Evolutionary conservation across 345 rosid species (phyloP), one percentile per base, ranked within the genome.

Genomic region (Brassica cretica): DNA sequence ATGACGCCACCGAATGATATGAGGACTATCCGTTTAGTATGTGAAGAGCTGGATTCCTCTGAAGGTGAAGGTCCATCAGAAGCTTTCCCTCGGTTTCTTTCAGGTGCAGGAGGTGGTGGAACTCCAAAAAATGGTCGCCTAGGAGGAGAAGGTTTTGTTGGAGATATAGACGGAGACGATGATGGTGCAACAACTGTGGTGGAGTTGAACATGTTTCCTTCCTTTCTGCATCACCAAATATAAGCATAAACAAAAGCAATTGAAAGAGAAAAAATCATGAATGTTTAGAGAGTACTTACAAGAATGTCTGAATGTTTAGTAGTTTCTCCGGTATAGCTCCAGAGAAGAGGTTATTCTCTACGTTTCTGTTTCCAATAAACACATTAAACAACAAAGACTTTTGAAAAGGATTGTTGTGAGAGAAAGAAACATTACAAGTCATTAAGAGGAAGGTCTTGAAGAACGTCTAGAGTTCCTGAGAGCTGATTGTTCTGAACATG

Each of bases 251-350:
- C 41, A 76, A 21, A 25, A 9, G 58, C 18, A 71, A 39, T 37
- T 41, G 9, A 8, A 25, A 27, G 30, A 27, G 30, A 27, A 18
- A 68, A 78, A 37, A 68, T 77, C 15, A 49, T 56, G 81, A 77
- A 59, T 12, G 76, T 37, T 53, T 64, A 25, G 60, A 55, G 53
- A 51, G 10, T 2, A 68, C 87, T 88, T 78, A 95, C 98, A 74
- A 81, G 83, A 96, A 89, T 33, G 64, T 82, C 41, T 98, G 94
- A 72, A 96, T 88, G 78, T 75, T 82, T 72, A 88, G 88, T 79
- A 96, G 33, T 72, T 88, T 87, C 5, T 84, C 89, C 33, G 99
- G 99, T 82, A 96, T 91, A 30, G 96, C 92, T 73, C 99, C 99
- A 35, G 83, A 32, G 82, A 96, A 96, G 70, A 82, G 89, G 80